phyloP scores from a whole-genome alignment of 768 basidiomycete genomes.

The Goffeauzyma gilvescens region DNA sequence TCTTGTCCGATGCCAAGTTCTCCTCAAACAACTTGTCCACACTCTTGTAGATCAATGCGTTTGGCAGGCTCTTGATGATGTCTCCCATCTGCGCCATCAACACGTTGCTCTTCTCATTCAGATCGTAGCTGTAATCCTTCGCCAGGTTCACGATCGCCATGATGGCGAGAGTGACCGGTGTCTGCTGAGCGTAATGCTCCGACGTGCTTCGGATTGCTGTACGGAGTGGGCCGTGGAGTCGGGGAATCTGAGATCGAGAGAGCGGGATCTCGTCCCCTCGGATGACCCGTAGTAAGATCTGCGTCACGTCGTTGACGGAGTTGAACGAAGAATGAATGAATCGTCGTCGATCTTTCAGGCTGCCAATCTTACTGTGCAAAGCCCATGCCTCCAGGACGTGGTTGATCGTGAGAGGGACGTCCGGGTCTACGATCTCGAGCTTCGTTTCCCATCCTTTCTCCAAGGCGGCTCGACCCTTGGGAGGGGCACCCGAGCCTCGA shows the following conservation, averaged over 20 bases:
- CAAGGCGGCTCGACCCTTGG: conserved; percentile 15
- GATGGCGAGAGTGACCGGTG: conserved; percentile 80
- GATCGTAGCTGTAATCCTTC: conserved; percentile 60
- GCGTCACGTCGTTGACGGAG: conserved; percentile 70
- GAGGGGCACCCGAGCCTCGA: conserved; percentile 50
- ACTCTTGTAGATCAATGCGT: conserved; percentile 70
- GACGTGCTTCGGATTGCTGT: conserved; percentile 45
- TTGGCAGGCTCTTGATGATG: conserved; percentile 73
- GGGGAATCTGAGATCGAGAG: conserved; percentile 44
- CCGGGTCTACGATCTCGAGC: conserved; percentile 77
- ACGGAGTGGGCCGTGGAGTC: conserved; percentile 19
- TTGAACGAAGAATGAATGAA: conserved; percentile 78
- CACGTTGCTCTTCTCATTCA: conserved; percentile 30
- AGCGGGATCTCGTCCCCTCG: conserved; percentile 48
- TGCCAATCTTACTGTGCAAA: conserved; percentile 58
- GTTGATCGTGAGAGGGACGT: conserved; percentile 28
- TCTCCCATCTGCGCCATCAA: conserved; percentile 55
- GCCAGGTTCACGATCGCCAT: conserved; percentile 74
- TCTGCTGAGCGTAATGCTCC: conserved; percentile 71
- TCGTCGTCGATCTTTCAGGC: conserved; percentile 54
- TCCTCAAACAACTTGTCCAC: conserved; percentile 90
- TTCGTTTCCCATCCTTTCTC: conserved; percentile 62
- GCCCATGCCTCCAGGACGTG: conserved; percentile 71
- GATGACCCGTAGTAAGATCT: conserved; percentile 78
- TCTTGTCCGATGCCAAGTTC: conserved; percentile 14